Percentiles rank a stretch among this genome's conserved stretches.
Conservation (phyloP, 2,329 filamentous ascomycete species). For the Fusarium mundagurra region DNA sequence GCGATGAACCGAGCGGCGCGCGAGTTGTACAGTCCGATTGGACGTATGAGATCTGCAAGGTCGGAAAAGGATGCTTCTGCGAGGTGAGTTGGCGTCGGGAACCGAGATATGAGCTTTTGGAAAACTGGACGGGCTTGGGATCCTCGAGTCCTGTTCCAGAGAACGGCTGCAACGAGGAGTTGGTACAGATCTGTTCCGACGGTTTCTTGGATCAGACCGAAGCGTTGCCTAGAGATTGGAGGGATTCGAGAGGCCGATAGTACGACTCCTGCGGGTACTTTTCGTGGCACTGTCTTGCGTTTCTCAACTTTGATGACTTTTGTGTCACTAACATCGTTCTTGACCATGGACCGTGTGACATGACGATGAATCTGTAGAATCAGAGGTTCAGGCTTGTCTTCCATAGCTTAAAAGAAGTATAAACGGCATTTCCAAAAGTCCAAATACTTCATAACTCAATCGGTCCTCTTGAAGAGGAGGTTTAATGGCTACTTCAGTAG, state of each 20-base stretch:
- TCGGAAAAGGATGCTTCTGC: neutral
- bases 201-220: constrained; percentile 29
- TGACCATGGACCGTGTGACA: constrained; percentile 19
- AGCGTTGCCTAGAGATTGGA: neutral
- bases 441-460: rapidly evolving
- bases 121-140: constrained; percentile 16
- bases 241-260: constrained; percentile 5
- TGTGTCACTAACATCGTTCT: neutral
- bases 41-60: constrained; percentile 19
- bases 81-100: neutral
- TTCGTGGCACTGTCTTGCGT: neutral
- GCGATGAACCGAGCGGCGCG: constrained; percentile 20
- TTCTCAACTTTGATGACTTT: neutral
- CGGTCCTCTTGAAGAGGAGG: rapidly evolving
- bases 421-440: rapidly evolving
- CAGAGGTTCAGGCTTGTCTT: rapidly evolving
- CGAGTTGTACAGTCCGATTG: constrained; percentile 26
- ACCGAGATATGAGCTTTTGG: neutral
- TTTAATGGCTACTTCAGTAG: too few relatives aligned
- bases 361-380: neutral
- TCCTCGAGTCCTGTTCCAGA: constrained; percentile 27
- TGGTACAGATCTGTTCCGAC: constrained; percentile 16
- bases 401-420: neutral
- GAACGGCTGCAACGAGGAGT: constrained; percentile 20
- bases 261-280: neutral